Percentiles rank a stretch among this genome's conserved stretches.
Evolutionary conservation across 2,329 filamentous ascomycete species (phyloP).

Genomic region (Colletotrichum godetiae): DNA sequence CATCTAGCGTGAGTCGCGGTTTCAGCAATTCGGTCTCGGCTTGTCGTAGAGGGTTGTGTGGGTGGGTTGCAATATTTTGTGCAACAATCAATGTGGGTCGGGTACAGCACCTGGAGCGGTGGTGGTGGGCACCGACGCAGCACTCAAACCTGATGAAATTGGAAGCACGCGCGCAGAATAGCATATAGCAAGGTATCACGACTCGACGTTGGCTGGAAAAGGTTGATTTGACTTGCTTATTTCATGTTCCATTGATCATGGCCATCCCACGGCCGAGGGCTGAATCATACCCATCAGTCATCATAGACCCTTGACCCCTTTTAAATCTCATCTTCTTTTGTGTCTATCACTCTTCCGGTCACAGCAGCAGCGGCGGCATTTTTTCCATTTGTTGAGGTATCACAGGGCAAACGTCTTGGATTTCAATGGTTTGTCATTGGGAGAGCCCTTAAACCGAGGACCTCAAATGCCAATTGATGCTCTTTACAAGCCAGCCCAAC

Average conservation of each 20-base stretch:
- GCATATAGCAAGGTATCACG: background rate
- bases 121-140: too few relatives aligned
- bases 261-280: constrained; percentile 32
- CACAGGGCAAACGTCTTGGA: constrained; percentile 34
- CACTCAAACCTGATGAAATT: too few relatives aligned
- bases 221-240: constrained; percentile 28
- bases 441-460: constrained; percentile 46
- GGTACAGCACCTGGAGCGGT: too few relatives aligned
- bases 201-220: background rate
- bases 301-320: constrained; percentile 24
- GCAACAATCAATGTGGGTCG: background rate
- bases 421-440: constrained; percentile 51
- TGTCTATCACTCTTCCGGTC: constrained; percentile 24
- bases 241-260: constrained; percentile 36
- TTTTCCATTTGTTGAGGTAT: constrained; percentile 28
- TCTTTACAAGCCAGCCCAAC: constrained; percentile 60
- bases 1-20: background rate
- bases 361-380: constrained; percentile 22
- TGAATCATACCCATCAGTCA: constrained; percentile 32
- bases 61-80: background rate
- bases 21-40: background rate
- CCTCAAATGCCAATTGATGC: constrained; percentile 58
- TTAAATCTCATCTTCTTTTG: background rate
- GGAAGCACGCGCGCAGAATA: background rate
- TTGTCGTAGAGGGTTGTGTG: background rate